A percentile compares a stretch with the other conserved stretches of the same genome.
These are phyloP conservation scores for Chenopodium formosanum DNA, from an alignment of 148 eudicot species.

Conservation along the genomic window DNA sequence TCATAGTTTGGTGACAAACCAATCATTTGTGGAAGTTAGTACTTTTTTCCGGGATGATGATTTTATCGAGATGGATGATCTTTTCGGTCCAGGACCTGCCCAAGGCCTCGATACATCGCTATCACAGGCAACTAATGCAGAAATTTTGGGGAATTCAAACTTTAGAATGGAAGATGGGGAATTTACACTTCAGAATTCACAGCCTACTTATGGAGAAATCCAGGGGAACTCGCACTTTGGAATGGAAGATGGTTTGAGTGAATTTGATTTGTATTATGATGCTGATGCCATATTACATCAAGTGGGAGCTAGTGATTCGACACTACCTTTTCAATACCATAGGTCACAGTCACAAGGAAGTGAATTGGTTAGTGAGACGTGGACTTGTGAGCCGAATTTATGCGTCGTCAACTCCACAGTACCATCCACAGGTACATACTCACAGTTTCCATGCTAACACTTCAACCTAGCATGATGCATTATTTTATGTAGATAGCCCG, in stretches of 20 bases:
- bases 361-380: constrained; percentile 32
- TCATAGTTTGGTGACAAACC: constrained; percentile 27
- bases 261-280: constrained; percentile 53
- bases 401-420: constrained; percentile 29
- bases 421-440: constrained; percentile 57
- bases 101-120: constrained; percentile 43
- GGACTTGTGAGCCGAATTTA: constrained; percentile 35
- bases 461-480: constrained; percentile 13
- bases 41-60: constrained; percentile 35
- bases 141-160: constrained; percentile 24
- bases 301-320: constrained; percentile 25
- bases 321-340: constrained; percentile 19
- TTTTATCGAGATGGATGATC: constrained; percentile 78
- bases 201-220: constrained; percentile 26
- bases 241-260: constrained; percentile 49
- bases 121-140: constrained; percentile 31
- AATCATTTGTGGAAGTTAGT: constrained; percentile 25
- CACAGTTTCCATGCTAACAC: constrained; percentile 19
- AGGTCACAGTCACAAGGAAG: constrained; percentile 17
- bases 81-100: constrained; percentile 44
- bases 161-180: constrained; percentile 46
- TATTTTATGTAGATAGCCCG: background rate
- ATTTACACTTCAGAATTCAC: constrained; percentile 36
- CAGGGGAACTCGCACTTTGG: constrained; percentile 31
- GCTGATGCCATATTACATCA: constrained; percentile 37